These are phyloP conservation scores for Globisporangium radiosum DNA, from an alignment of 352 stramenopile genomes.

Conservation along the genomic window DNA sequence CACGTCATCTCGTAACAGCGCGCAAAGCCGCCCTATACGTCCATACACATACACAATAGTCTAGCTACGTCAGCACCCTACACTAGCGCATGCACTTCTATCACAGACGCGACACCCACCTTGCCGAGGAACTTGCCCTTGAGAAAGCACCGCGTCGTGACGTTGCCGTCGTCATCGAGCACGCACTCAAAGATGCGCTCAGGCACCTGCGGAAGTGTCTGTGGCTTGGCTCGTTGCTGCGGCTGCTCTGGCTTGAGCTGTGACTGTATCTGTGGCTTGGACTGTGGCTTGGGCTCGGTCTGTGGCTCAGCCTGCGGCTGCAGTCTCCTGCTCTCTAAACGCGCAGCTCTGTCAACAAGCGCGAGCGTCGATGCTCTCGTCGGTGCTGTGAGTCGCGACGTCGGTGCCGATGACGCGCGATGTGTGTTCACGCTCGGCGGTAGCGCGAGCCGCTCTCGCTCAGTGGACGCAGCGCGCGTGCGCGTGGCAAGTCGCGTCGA, in stretches of 20 bases:
- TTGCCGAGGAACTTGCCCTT: constrained; percentile 94
- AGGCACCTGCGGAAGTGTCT: constrained; percentile 20
- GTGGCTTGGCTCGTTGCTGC: constrained; percentile 4
- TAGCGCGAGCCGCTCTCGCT: constrained; percentile 1
- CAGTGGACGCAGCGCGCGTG: constrained; percentile 2
- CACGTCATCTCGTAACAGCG: constrained; percentile 95
- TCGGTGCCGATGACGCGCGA: constrained; percentile 2
- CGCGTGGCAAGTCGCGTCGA: not conserved
- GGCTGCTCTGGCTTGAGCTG: not conserved
- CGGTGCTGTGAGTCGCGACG: constrained; percentile 1
- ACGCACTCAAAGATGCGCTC: constrained; percentile 66
- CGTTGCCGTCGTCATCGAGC: constrained; percentile 38
- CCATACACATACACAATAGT: not conserved
- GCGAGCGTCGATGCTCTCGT: constrained; percentile 4
- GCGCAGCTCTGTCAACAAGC: constrained; percentile 6
- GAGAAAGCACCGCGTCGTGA: constrained; percentile 76
- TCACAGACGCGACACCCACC: constrained; percentile 19
- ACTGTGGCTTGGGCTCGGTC: not conserved
- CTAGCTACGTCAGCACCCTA: not conserved
- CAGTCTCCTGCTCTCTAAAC: not conserved
- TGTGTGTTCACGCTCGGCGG: constrained; percentile 11
- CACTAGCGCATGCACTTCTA: too few species aligned
- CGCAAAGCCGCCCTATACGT: constrained; percentile 91
- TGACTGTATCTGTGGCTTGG: constrained; percentile 1
- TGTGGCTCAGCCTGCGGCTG: not conserved